Evolutionary conservation across 805 yeast species (phyloP).

Genomic region (Kuraishia capsulata): DNA sequence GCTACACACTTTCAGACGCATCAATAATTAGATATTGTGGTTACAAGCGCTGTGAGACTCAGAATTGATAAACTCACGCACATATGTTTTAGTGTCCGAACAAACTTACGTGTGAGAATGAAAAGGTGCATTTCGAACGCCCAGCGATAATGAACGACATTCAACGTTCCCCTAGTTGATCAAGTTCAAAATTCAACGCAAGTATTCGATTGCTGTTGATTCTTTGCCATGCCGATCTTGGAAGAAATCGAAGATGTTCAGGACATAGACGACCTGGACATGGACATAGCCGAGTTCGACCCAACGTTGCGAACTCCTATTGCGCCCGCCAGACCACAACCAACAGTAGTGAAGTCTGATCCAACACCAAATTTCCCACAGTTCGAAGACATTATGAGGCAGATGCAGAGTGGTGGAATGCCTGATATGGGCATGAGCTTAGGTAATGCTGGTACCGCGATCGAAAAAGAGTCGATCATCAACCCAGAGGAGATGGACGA

Average conservation of each 20-base stretch:
- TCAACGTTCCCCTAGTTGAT: too few species aligned
- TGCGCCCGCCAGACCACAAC: constrained; percentile 56
- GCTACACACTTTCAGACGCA: too few species aligned
- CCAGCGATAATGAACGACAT: too few species aligned
- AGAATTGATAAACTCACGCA: too few species aligned
- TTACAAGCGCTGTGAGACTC: too few species aligned
- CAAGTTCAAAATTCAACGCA: too few species aligned
- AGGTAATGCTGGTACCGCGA: constrained; percentile 6
- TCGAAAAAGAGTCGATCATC: constrained; percentile 9
- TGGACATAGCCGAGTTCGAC: constrained; percentile 90
- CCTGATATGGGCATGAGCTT: background rate
- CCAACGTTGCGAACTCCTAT: constrained; percentile 58
- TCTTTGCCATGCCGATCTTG: constrained; percentile 46
- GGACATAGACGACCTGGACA: constrained; percentile 84
- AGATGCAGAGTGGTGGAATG: constrained; percentile 6
- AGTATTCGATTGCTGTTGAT: too few species aligned
- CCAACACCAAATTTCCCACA: constrained; percentile 12
- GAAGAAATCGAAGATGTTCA: constrained; percentile 75
- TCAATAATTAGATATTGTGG: too few species aligned
- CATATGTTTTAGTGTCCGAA: too few species aligned
- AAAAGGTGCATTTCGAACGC: too few species aligned
- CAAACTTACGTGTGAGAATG: background rate
- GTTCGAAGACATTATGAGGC: constrained; percentile 12
- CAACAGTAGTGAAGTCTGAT: constrained; percentile 47
- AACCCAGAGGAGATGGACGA: constrained; percentile 26